Conservation (phyloP, 495 filamentous ascomycete genomes). For the Daldinia vernicosa region DNA sequence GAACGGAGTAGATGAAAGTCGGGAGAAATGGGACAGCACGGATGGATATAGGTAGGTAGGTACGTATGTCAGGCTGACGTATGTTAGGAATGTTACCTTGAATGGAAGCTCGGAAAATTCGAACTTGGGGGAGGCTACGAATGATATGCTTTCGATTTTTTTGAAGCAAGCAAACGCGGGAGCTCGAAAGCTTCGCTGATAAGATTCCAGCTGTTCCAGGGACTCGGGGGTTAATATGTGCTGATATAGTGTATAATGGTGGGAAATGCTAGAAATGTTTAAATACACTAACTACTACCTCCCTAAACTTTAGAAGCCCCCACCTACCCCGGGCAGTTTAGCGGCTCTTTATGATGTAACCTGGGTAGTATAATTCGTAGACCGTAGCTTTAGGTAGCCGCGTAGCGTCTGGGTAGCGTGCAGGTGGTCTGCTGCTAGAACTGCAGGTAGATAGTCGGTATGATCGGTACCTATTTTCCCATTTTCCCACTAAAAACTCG, state of each 20-base stretch:
- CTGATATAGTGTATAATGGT: not conserved
- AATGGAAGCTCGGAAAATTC: not conserved
- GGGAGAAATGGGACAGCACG: not conserved
- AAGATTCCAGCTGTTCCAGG: constrained; percentile 4
- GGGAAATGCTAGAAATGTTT: not conserved
- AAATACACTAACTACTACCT: constrained; percentile 4
- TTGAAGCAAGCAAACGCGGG: constrained; percentile 28
- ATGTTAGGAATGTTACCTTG: not conserved
- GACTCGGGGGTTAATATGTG: constrained; percentile 18
- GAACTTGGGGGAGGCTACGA: not conserved
- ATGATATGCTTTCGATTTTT: constrained; percentile 2
- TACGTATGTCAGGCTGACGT: too few species aligned
- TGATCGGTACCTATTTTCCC: too few species aligned
- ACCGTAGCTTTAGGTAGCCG: not conserved
- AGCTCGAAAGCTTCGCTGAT: constrained; percentile 34
- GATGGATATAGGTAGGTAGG: not conserved
- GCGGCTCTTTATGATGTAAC: constrained; percentile 19
- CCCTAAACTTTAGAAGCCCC: constrained; percentile 15
- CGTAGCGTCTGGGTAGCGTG: too few species aligned
- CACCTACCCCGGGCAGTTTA: constrained; percentile 25
- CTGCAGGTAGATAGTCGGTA: not conserved
- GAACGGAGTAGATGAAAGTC: not conserved
- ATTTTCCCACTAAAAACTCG: constrained; percentile 9
- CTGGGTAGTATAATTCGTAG: too few species aligned
- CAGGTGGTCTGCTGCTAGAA: not conserved